A percentile compares a stretch with the other conserved stretches of the same genome.
These are phyloP conservation scores for Datura wrightii DNA, from an alignment of 257 asterid genomes.

Conservation along the genomic window DNA sequence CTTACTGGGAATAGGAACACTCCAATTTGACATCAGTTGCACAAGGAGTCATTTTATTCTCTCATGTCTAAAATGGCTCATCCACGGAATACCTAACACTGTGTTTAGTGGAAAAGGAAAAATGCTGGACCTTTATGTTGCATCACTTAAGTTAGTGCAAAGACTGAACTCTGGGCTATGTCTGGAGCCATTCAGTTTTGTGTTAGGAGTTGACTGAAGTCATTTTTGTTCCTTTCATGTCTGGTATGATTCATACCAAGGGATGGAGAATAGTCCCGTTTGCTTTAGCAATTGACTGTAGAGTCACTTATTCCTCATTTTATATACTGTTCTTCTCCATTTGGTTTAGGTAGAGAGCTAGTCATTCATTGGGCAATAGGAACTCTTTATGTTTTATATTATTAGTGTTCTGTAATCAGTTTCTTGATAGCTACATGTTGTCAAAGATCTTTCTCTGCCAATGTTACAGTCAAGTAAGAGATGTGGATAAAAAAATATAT, in stretches of 20 bases:
- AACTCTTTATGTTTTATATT: background rate
- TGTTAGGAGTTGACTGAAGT: background rate
- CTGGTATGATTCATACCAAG: background rate
- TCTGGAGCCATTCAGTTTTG: background rate
- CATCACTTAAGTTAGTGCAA: background rate
- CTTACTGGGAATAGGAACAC: background rate
- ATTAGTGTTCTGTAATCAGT: background rate
- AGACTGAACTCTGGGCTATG: background rate
- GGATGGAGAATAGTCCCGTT: conserved; percentile 1
- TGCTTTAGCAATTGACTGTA: conserved; percentile 5
- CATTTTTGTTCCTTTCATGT: conserved; percentile 14
- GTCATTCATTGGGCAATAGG: background rate
- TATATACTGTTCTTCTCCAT: background rate
- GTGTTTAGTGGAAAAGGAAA: conserved; percentile 3
- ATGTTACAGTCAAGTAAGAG: conserved; percentile 23
- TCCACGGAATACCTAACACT: background rate
- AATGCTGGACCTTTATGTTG: background rate
- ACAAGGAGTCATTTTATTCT: conserved; percentile 5
- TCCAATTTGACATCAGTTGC: background rate
- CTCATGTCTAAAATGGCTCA: background rate
- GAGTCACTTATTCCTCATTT: background rate
- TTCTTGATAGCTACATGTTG: conserved; percentile 13
- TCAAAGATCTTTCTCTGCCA: background rate
- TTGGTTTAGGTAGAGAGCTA: background rate
- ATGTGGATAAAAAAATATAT: background rate